Percentiles rank a stretch among this genome's conserved stretches.
phyloP scores from a whole-genome alignment of 2,329 filamentous ascomycete species.

The Ascochyta viciae-villosae region DNA sequence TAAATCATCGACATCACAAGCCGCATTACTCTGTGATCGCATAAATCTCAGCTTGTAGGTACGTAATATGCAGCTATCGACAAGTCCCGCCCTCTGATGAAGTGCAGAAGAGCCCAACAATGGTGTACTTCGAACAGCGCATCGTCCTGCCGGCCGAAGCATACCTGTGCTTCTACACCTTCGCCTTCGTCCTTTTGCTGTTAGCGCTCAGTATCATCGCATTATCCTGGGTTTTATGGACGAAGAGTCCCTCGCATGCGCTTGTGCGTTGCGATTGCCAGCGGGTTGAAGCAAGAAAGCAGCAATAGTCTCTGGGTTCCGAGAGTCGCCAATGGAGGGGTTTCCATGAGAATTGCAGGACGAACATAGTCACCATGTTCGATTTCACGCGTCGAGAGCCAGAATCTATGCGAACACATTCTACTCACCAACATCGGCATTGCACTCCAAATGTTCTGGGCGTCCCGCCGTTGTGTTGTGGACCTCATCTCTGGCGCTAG shows the following conservation, averaged over 20 bases:
- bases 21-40: no score
- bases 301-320: background rate
- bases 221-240: background rate
- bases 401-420: background rate
- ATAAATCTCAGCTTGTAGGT: no score
- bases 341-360: background rate
- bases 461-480: background rate
- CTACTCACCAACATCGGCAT: background rate
- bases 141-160: background rate
- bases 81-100: no score
- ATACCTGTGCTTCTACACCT: background rate
- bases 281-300: background rate
- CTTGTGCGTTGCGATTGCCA: background rate
- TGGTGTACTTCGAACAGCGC: no score
- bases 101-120: no score
- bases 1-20: no score
- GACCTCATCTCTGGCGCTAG: background rate
- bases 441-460: background rate
- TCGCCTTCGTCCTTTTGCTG: background rate
- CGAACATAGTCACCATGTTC: no score
- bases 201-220: background rate
- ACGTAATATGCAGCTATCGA: no score
- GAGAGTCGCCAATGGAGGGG: no score
- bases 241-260: background rate
- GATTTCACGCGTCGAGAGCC: background rate